Percentiles rank a stretch among this genome's conserved stretches.
phyloP scores from a whole-genome alignment of 768 basidiomycete genomes.

The Saitozyma sp. region DNA sequence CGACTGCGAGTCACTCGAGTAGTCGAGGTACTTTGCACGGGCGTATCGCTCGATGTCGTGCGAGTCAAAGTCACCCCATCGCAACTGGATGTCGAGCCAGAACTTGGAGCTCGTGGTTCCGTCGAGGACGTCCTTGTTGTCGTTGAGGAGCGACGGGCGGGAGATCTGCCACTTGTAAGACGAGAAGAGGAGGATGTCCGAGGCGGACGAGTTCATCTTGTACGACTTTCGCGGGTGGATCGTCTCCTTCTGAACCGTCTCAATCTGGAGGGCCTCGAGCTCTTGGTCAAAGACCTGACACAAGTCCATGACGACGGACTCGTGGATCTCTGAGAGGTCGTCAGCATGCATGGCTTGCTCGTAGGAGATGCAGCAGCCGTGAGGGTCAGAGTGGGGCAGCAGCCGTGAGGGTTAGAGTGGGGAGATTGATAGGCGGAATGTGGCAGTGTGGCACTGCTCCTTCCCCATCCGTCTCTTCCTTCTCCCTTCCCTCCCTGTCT shows the following conservation, averaged over 20 bases:
- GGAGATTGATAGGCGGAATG: no score
- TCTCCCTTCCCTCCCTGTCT: no score
- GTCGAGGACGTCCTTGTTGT: constrained; percentile 92
- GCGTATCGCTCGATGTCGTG: constrained; percentile 99
- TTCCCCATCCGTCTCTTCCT: no score
- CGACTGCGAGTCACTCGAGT: constrained; percentile 85
- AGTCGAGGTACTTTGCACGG: constrained; percentile 98
- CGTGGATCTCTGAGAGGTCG: constrained; percentile 68
- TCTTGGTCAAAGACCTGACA: constrained; percentile 99
- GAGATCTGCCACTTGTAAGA: constrained; percentile 92
- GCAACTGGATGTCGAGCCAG: constrained; percentile 79
- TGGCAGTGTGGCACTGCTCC: no score
- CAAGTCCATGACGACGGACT: constrained; percentile 43
- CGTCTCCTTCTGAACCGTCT: constrained; percentile 99
- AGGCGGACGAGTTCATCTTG: constrained; percentile 99
- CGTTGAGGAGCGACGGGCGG: constrained; percentile 89
- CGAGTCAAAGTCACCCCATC: constrained; percentile 84
- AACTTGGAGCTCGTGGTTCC: constrained; percentile 99
- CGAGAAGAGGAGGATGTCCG: constrained; percentile 95
- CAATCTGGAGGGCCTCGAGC: constrained; percentile 94
- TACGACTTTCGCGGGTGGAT: constrained; percentile 99
- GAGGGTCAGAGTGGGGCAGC: no score
- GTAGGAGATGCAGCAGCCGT: no score
- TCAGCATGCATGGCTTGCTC: no score
- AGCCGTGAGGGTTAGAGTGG: no score